A percentile compares a stretch with the other conserved stretches of the same genome.
Conservation (phyloP, 1,284 basidiomycete species). For the Cerrena zonata region DNA sequence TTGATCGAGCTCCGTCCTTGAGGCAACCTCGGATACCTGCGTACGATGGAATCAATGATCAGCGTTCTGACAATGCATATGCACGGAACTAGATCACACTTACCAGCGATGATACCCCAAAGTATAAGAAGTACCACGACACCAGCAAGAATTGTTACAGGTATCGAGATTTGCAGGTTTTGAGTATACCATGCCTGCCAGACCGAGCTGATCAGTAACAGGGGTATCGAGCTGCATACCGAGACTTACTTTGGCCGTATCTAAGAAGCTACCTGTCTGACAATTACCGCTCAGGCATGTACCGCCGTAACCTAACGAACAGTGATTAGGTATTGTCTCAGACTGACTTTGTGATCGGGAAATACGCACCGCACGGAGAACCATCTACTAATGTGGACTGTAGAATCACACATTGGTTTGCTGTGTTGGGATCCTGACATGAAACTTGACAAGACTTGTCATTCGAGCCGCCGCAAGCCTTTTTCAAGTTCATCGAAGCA, state of each 20-base stretch:
- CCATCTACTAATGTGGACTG: constrained; percentile 78
- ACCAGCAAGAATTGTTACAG: constrained; percentile 70
- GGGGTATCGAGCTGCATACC: not conserved
- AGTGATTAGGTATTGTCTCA: not conserved
- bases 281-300: constrained; percentile 65
- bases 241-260: constrained; percentile 52
- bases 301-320: constrained; percentile 58
- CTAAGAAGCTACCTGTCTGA: constrained; percentile 55
- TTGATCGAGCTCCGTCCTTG: not conserved
- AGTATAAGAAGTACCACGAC: constrained; percentile 53
- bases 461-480: constrained; percentile 60
- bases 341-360: not conserved
- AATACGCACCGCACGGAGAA: constrained; percentile 69
- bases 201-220: not conserved
- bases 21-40: not conserved
- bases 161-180: constrained; percentile 78
- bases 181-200: constrained; percentile 63
- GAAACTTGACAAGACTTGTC: constrained; percentile 73
- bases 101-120: constrained; percentile 32
- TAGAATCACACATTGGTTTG: constrained; percentile 69
- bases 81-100: constrained; percentile 6
- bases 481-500: constrained; percentile 58
- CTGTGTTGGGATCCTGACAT: constrained; percentile 66
- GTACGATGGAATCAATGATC: not conserved
- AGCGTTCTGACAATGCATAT: not conserved